Base-by-base conservation (phyloP, 257 asterid species). In the Capsicum pubescens region DNA sequence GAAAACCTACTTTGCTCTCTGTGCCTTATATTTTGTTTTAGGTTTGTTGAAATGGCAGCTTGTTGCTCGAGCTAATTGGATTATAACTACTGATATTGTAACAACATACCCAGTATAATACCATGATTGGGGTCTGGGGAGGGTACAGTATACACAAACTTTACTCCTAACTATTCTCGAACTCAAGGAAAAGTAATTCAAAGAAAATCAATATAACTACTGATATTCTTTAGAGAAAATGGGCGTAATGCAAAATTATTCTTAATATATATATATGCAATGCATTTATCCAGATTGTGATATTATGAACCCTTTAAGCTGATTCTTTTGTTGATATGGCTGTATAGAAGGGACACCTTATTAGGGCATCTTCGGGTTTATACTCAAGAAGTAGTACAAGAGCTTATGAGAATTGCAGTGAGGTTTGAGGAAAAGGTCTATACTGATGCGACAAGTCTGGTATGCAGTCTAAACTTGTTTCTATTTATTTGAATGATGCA, bases 361-460 rank as follows among this genome's bases (percentile, higher is more conserved):
- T 91, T 88, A 92, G 88, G 95, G 88, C 94, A 94, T 88, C 93
- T 94, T 86, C 97, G 97, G 84, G 84, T 86, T 88, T 87, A 92
- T 87, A 92, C 92, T 77, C 92, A 87, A 85, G 97, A 87, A 60
- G 94, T 92, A 78, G 86, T 90, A 56, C 93, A 87, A 86, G 97
- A 92, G 87, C 94, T 96, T 17, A 91, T 87, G 84, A 90, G 92
- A 84, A 91, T 90, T 86, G 97, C 98, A 59, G 81, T 92, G 78
- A 90, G 93, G 89, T 92, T 93, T 90, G 98, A 94, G 92, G 97
- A 96, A 84, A 94, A 90, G 86, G 91, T 87, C 82, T 94, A 90
- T 85, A 81, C 91, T 79, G 93, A 90, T 50, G 98, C 98, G 56
- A 92, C 90, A 81, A 93, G 92, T 86, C 96, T 90, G 95, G 98